Conservation (phyloP, 805 yeast species). For the Scheffersomyces lignosus region DNA sequence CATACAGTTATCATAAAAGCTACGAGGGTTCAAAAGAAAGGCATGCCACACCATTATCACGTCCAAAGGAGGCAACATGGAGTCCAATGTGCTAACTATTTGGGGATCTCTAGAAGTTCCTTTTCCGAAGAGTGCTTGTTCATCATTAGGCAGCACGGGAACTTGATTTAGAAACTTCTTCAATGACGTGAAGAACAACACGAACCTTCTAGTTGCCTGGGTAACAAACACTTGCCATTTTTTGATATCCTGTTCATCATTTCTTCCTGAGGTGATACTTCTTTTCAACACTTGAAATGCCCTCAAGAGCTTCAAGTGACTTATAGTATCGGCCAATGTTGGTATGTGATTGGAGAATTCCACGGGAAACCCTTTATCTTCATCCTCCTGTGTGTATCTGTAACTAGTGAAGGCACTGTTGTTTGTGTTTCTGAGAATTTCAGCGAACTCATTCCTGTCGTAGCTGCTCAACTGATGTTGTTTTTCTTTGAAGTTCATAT, state of each 20-base stretch:
- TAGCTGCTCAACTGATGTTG: too few relatives aligned
- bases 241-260: constrained; percentile 9
- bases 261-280: too few relatives aligned
- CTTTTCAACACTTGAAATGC: constrained; percentile 19
- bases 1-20: constrained; percentile 13
- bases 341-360: constrained; percentile 9
- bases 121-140: neutral
- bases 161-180: too few relatives aligned
- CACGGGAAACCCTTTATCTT: too few relatives aligned
- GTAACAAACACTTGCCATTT: constrained; percentile 24
- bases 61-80: constrained; percentile 21
- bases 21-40: constrained; percentile 18
- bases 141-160: neutral
- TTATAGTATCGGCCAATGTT: constrained; percentile 12
- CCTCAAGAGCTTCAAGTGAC: constrained; percentile 22
- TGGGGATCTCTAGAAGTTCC: constrained; percentile 2
- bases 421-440: too few relatives aligned
- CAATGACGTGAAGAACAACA: constrained; percentile 17
- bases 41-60: constrained; percentile 25
- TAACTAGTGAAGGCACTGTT: too few relatives aligned
- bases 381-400: neutral
- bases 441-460: too few relatives aligned
- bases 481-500: too few relatives aligned
- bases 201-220: constrained; percentile 21
- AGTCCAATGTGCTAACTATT: constrained; percentile 1